phyloP scores from a whole-genome alignment of 1,284 basidiomycete genomes.

The Moesziomyces sp. region DNA sequence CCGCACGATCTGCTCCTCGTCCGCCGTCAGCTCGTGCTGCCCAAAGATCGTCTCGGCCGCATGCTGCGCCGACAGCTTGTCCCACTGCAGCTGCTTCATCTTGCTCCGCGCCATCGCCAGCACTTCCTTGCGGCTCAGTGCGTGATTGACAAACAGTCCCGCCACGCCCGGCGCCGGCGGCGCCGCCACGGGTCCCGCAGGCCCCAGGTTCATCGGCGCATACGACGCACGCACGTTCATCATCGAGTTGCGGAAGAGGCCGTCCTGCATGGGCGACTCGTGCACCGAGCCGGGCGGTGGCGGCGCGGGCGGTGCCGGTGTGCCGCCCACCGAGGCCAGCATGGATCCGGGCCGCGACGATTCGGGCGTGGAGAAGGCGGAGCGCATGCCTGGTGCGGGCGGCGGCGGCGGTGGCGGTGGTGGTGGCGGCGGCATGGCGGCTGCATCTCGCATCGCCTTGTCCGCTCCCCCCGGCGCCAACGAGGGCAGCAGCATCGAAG shows the following conservation, averaged over 20 bases:
- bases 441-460: slow-evolving; percentile 28
- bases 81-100: slow-evolving; percentile 99
- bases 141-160: slow-evolving; percentile 44
- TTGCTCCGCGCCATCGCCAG: slow-evolving; percentile 84
- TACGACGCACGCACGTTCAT: slow-evolving; percentile 62
- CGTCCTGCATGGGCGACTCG: slow-evolving; percentile 43
- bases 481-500: slow-evolving; percentile 32
- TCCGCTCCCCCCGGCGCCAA: slow-evolving; percentile 16
- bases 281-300: slow-evolving; percentile 64
- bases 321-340: slow-evolving; percentile 28
- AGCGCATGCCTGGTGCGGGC: slow-evolving; percentile 41
- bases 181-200: slow-evolving; percentile 58
- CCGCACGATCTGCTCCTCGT: slow-evolving; percentile 53
- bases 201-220: slow-evolving; percentile 39
- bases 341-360: slow-evolving; percentile 52
- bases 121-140: slow-evolving; percentile 78
- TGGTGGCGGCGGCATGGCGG: slow-evolving; percentile 50
- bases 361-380: slow-evolving; percentile 49
- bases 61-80: slow-evolving; percentile 74
- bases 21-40: slow-evolving; percentile 38
- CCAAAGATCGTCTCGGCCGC: slow-evolving; percentile 67
- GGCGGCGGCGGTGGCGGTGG: slow-evolving; percentile 54
- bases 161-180: slow-evolving; percentile 75
- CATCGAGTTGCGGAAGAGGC: slow-evolving; percentile 58
- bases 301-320: slow-evolving; percentile 70